A percentile compares a stretch with the other conserved stretches of the same genome.
phyloP scores from a whole-genome alignment of 192 early-diverging fungal species.

The Umbelopsis isabellina region DNA sequence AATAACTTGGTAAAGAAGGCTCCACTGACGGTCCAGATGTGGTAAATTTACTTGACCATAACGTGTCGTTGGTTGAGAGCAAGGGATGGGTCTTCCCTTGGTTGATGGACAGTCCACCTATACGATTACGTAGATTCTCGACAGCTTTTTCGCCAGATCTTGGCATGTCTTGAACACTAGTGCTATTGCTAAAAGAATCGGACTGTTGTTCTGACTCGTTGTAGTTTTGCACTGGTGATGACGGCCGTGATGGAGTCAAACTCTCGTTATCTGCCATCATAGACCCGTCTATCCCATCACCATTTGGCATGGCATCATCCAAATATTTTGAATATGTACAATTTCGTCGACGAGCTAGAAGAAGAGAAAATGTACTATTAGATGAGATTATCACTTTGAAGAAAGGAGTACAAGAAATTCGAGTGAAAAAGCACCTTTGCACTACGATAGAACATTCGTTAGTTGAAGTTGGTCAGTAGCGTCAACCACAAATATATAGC shows the following conservation, averaged over 20 bases:
- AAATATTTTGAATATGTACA: conserved; percentile 42
- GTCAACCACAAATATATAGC: neutral
- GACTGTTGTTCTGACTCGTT: neutral
- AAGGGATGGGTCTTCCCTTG: conserved; percentile 8
- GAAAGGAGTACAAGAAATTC: neutral
- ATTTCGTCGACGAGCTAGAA: conserved; percentile 40
- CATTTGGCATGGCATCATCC: conserved; percentile 19
- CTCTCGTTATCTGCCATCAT: neutral
- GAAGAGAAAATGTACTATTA: neutral
- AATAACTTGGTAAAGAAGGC: conserved; percentile 32
- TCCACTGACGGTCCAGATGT: conserved; percentile 23
- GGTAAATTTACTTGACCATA: neutral
- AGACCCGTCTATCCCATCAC: neutral
- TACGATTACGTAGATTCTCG: conserved; percentile 10
- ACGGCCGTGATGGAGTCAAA: neutral
- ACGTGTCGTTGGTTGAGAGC: neutral
- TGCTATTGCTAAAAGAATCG: conserved; percentile 6
- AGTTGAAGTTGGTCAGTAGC: neutral
- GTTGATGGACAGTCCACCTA: conserved; percentile 18
- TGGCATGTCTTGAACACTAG: conserved; percentile 11
- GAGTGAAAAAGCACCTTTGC: conserved; percentile 26
- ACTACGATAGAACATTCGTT: conserved; percentile 1
- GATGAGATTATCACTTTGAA: conserved; percentile 3
- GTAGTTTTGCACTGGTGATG: neutral
- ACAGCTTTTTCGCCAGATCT: conserved; percentile 12